Base-by-base conservation (phyloP, 805 yeast species). In the Pichia membranifaciens region DNA sequence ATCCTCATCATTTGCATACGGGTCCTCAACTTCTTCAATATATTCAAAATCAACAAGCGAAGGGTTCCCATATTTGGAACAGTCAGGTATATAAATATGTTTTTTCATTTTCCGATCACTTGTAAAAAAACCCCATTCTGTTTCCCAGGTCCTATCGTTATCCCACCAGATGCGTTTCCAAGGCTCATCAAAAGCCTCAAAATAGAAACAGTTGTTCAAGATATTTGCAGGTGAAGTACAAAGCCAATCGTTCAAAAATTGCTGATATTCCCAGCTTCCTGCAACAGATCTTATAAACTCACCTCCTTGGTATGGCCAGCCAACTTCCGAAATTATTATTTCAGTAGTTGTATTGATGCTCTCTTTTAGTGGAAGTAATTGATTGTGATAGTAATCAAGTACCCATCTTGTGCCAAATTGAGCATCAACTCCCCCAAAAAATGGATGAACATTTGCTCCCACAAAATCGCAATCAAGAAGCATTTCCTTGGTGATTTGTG, bases 281-380 rank as follows among this genome's bases (percentile, higher is more conserved):
- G 87, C 85, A 3, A 60, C 57, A 0, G 88, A 70, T 1, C 63
- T 59, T 37, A 65, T 58, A 47, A 67, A 71, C 1, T 34, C 48
- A 0, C 87, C 87, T 3, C 88, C 89, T 1, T 62, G 67, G 38
- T 71, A 76, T 0, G 89, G 90, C 90, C 89, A 83, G 0, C 88
- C 89, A 18, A 82, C 74, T 53, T 83, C 88, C 0, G 85, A 70
- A 1, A 83, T 69, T 4, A 74, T 65, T 5, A 80, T 54, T 1
- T 69, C 59, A 12, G 49, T 45, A 9, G 50, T 48, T 6, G 52
- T 48, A 10, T 61, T 53, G 3, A 58, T 51, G 21, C 58, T 51
- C 13, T 56, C 47, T 44, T 63, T 65, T 29, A 60, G 20, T 1
- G 79, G 79, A 23, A 67, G 61, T 17, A 78, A 56, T 46, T 73